Percentiles rank a stretch among this genome's conserved stretches.
Evolutionary conservation across 2,329 filamentous ascomycete species (phyloP).

Genomic region (Colletotrichum eleusines): DNA sequence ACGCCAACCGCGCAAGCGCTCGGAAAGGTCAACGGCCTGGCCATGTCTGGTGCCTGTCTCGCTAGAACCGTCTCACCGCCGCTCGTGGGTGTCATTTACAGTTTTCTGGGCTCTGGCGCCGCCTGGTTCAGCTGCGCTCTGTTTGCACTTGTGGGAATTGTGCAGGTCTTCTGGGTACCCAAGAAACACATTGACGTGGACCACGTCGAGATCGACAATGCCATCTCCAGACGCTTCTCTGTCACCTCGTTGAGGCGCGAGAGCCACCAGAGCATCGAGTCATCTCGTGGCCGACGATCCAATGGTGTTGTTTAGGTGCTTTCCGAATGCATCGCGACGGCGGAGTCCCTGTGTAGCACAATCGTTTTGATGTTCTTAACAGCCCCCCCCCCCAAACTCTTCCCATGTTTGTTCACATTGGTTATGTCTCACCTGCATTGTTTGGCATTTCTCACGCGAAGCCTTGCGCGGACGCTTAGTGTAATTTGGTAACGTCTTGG

Average conservation of each 20-base stretch:
- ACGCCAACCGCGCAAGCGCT: conserved; percentile 71
- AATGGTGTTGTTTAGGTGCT: conserved; percentile 7
- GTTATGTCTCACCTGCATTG: conserved; percentile 12
- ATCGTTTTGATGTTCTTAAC: background rate
- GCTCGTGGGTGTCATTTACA: conserved; percentile 75
- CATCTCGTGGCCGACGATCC: conserved; percentile 21
- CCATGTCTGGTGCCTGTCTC: conserved; percentile 78
- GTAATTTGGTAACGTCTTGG: background rate
- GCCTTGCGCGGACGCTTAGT: conserved; percentile 6
- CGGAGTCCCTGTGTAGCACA: background rate
- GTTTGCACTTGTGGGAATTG: conserved; percentile 30
- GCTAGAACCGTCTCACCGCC: conserved; percentile 78
- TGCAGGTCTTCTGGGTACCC: conserved; percentile 41
- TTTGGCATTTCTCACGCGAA: conserved; percentile 16
- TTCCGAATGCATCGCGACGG: background rate
- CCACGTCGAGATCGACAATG: conserved; percentile 41
- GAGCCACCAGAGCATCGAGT: conserved; percentile 24
- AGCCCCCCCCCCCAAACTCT: too few relatives aligned
- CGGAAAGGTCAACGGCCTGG: conserved; percentile 79
- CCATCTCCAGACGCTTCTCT: conserved; percentile 24
- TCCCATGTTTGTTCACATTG: conserved; percentile 1
- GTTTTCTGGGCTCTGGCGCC: conserved; percentile 63
- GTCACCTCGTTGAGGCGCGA: conserved; percentile 27
- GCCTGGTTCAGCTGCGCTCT: conserved; percentile 55
- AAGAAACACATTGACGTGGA: conserved; percentile 44